A percentile compares a stretch with the other conserved stretches of the same genome.
phyloP scores from a whole-genome alignment of 164 flowering plant genomes.

The Taxillus chinensis region DNA sequence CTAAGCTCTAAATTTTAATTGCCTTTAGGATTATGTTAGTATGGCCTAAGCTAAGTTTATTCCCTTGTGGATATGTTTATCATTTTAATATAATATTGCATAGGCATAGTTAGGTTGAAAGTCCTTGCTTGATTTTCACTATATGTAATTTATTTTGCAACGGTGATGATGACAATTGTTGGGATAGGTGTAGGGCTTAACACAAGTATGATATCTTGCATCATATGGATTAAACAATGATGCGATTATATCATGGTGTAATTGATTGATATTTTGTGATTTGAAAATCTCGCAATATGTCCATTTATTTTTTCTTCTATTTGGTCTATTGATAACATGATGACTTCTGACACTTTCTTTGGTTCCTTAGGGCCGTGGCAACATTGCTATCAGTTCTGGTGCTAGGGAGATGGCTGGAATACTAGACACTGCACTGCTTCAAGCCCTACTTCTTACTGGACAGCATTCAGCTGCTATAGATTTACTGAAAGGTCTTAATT shows the following conservation, averaged over 20 bases:
- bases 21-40: no score
- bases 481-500: slow-evolving; percentile 72
- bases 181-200: no score
- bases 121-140: no score
- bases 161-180: no score
- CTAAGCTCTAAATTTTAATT: no score
- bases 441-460: slow-evolving; percentile 84
- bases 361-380: slow-evolving; percentile 50
- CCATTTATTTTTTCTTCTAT: background rate
- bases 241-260: background rate
- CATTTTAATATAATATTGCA: no score
- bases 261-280: background rate
- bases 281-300: background rate
- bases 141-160: no score
- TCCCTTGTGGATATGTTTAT: no score
- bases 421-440: slow-evolving; percentile 89
- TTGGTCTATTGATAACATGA: background rate
- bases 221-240: background rate
- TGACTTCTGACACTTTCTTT: slow-evolving; percentile 2
- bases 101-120: no score
- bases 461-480: slow-evolving; percentile 73
- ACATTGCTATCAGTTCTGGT: slow-evolving; percentile 54
- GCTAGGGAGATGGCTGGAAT: slow-evolving; percentile 90
- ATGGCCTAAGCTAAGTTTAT: no score
- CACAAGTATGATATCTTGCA: no score